Evolutionary conservation across 164 flowering plant species (phyloP).

Genomic region (Sextonia rubra): DNA sequence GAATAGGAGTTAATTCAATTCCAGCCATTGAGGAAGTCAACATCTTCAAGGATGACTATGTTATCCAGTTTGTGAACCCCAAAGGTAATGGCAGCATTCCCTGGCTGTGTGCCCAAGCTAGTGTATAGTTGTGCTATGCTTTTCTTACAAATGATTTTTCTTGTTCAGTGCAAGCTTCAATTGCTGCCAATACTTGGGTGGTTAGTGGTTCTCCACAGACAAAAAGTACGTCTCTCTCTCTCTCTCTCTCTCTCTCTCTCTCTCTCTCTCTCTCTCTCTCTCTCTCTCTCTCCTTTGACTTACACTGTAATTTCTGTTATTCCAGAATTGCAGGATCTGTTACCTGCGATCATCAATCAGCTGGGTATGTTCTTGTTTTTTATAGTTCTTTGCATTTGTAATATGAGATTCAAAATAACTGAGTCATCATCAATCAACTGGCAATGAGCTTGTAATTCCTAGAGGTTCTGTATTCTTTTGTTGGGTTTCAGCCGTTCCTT

Average conservation of each 20-base stretch:
- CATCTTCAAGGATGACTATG: conserved; percentile 64
- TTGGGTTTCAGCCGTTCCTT: neutral
- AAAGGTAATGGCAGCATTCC: conserved; percentile 34
- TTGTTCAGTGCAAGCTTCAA: conserved; percentile 81
- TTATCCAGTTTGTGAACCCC: conserved; percentile 54
- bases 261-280: neutral
- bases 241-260: neutral
- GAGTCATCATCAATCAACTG: too few relatives aligned
- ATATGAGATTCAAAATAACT: neutral
- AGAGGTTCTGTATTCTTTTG: neutral
- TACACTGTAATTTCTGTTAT: neutral
- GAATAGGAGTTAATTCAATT: conserved; percentile 70
- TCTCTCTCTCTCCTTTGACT: neutral
- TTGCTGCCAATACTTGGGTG: conserved; percentile 95
- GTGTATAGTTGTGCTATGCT: neutral
- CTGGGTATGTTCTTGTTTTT: conserved; percentile 27
- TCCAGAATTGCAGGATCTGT: conserved; percentile 53
- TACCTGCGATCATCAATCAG: conserved; percentile 61
- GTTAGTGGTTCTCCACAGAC: conserved; percentile 89
- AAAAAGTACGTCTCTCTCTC: conserved; percentile 36
- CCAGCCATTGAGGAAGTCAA: conserved; percentile 74
- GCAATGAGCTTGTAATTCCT: neutral
- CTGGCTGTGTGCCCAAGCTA: neutral
- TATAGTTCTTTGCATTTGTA: neutral
- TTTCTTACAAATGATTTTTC: neutral